Evolutionary conservation across 371 early-diverging fungal species (phyloP), one percentile per base, ranked within the genome.

Genomic region (Syncephalastrum contaminatum): DNA sequence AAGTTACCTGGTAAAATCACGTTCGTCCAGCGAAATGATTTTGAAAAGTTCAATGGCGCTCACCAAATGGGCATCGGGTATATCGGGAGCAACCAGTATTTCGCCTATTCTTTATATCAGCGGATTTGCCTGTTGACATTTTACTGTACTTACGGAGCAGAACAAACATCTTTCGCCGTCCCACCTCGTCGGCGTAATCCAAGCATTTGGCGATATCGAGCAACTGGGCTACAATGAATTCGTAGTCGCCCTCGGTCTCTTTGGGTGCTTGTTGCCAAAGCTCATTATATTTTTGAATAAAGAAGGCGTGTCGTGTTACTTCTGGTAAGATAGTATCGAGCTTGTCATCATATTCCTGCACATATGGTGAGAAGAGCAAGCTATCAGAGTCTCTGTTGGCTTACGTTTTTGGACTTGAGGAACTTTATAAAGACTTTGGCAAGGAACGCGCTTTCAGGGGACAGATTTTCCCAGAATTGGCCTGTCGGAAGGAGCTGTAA

Each of bases 121-220:
- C n/a, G n/a, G 16, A 15, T 4, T n/a, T n/a, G 39, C 4, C 15
- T 13, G 6, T 51, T 51, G 36, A 6, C 5, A 12, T 30, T 25
- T 21, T 36, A 43, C 8, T 39, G 12, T 20, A 62, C 80, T 66
- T 81, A 82, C 93, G 84, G 47, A 93, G 69, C 22, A 89, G 62
- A 40, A 81, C 81, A 68, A 88, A 85, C 83, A 95, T 86, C 58
- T 87, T 81, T 27, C 91, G 80, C 43, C 95, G 75, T 4, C 94
- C 94, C 43, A 88, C 82, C 80, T 95, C 95, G 63, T 95, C 95
- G 25, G 87, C 85, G 60, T 91, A 94, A 51, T 95, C 93, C 4
- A 88, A 72, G n/a, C 81, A 69, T 50, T 80, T 80, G 30, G 89
- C 87, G 41, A 91, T 86, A 52, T 88, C 81, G 50, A 94, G 71